phyloP scores from a whole-genome alignment of 345 rosid genomes.

The Alliaria petiolata region DNA sequence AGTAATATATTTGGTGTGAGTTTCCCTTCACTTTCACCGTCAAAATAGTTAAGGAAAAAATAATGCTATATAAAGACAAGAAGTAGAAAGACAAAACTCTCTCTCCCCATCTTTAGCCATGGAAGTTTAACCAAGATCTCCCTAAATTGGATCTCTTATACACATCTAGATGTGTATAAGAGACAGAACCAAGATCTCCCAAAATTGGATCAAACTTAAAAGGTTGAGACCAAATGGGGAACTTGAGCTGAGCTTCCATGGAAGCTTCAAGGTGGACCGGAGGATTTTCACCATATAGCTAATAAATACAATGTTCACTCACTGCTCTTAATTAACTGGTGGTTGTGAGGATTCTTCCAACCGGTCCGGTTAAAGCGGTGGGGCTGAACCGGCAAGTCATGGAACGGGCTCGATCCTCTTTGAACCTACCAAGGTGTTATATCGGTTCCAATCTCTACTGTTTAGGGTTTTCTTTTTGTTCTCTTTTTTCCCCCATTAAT shows the following conservation, averaged over 20 bases:
- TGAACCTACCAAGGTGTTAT: slow-evolving; percentile 32
- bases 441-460: slow-evolving; percentile 18
- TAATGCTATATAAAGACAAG: not conserved
- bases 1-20: too few species aligned
- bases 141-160: too few species aligned
- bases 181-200: slow-evolving; percentile 10
- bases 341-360: not conserved
- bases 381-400: slow-evolving; percentile 35
- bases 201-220: not conserved
- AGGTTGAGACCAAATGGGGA: slow-evolving; percentile 1
- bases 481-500: not conserved
- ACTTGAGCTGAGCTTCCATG: slow-evolving; percentile 20
- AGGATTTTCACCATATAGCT: slow-evolving; percentile 13
- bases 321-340: not conserved
- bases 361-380: not conserved
- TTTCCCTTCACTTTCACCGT: not conserved
- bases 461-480: not conserved
- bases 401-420: slow-evolving; percentile 25
- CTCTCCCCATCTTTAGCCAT: slow-evolving; percentile 16
- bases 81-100: slow-evolving; percentile 3
- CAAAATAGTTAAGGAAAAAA: not conserved
- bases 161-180: too few species aligned
- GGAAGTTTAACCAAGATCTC: too few species aligned
- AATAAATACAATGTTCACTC: slow-evolving; percentile 9
- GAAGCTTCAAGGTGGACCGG: slow-evolving; percentile 5